Evolutionary conservation across 1,284 basidiomycete species (phyloP).

Genomic region (Marasmius oreades): DNA sequence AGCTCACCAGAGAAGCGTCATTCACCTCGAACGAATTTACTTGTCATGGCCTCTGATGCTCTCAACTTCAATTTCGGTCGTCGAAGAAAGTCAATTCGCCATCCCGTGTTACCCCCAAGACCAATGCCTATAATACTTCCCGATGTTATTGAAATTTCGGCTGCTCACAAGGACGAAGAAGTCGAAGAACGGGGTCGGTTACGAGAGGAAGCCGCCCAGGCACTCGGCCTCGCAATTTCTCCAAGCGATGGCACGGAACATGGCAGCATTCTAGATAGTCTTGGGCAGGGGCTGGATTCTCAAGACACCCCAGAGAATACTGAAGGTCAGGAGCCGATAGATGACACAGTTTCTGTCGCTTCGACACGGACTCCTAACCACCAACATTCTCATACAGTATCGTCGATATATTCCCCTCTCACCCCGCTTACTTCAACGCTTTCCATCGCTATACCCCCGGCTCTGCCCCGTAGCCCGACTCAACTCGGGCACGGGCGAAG

Average conservation of each 20-base stretch:
- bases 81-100: constrained; percentile 38
- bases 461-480: constrained; percentile 14
- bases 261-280: constrained; percentile 12
- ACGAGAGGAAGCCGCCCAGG: constrained; percentile 69
- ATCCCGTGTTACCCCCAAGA: constrained; percentile 31
- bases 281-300: constrained; percentile 12
- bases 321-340: constrained; percentile 2
- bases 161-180: constrained; percentile 49
- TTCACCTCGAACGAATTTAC: constrained; percentile 40
- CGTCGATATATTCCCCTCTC: constrained; percentile 4
- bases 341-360: constrained; percentile 2
- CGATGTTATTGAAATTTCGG: constrained; percentile 71
- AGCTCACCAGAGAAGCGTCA: constrained; percentile 3
- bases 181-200: constrained; percentile 68
- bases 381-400: background rate
- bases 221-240: constrained; percentile 56
- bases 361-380: constrained; percentile 6
- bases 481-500: constrained; percentile 10
- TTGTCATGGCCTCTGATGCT: constrained; percentile 54
- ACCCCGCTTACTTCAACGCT: constrained; percentile 9
- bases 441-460: constrained; percentile 22
- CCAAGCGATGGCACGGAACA: constrained; percentile 19
- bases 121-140: constrained; percentile 45
- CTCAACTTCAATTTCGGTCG: constrained; percentile 45
- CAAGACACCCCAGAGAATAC: background rate